A percentile compares a stretch with the other conserved stretches of the same genome.
These are phyloP conservation scores for Ordospora colligata DNA, from an alignment of 371 early-diverging fungal genomes.

Conservation along the genomic window DNA sequence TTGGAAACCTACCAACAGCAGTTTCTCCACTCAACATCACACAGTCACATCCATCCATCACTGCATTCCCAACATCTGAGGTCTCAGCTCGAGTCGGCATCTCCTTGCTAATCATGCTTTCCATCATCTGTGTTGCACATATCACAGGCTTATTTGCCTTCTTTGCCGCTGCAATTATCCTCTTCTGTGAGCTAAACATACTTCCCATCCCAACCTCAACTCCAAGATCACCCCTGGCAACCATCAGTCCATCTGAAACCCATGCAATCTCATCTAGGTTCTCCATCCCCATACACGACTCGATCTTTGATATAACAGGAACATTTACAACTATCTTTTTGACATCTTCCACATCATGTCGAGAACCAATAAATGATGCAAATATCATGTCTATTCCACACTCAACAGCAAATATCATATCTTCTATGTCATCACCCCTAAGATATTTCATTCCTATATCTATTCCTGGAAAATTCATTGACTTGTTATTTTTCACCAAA, in stretches of 20 bases:
- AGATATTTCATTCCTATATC: slow-evolving; percentile 77
- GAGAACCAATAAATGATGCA: slow-evolving; percentile 84
- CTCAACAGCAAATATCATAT: slow-evolving; percentile 78
- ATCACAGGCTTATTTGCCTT: slow-evolving; percentile 85
- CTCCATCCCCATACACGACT: slow-evolving; percentile 79
- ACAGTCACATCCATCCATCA: slow-evolving; percentile 85
- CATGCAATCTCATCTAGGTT: slow-evolving; percentile 88
- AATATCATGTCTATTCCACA: slow-evolving; percentile 85
- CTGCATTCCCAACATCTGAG: slow-evolving; percentile 91
- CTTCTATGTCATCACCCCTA: slow-evolving; percentile 79
- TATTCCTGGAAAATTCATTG: slow-evolving; percentile 76
- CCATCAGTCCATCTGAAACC: slow-evolving; percentile 92
- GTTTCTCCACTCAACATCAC: slow-evolving; percentile 97
- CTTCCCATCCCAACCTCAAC: slow-evolving; percentile 83
- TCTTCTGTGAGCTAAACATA: slow-evolving; percentile 83
- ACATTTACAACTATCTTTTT: slow-evolving; percentile 70
- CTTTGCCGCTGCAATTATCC: slow-evolving; percentile 84
- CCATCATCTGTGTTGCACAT: slow-evolving; percentile 92
- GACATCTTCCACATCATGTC: slow-evolving; percentile 73
- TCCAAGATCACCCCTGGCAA: slow-evolving; percentile 91
- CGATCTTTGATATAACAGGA: slow-evolving; percentile 67
- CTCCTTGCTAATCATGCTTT: slow-evolving; percentile 83
- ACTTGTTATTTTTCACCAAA: slow-evolving; percentile 69
- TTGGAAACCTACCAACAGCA: slow-evolving; percentile 76
- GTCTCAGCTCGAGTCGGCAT: slow-evolving; percentile 95